These are phyloP conservation scores for Fusarium pseudocircinatum DNA, from an alignment of 2,329 filamentous ascomycete genomes.

Conservation along the genomic window DNA sequence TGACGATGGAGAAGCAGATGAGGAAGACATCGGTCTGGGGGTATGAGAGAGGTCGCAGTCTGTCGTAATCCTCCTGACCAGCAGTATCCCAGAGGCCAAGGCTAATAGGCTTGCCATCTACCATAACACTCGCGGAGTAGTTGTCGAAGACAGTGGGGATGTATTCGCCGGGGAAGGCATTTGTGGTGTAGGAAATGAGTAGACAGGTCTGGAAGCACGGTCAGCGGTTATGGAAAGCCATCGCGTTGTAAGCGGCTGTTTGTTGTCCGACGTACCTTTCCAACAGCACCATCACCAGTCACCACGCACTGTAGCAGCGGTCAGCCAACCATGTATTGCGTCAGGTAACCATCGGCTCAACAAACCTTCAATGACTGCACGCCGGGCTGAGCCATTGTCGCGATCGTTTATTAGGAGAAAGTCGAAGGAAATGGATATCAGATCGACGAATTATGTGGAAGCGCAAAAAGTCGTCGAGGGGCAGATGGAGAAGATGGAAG, in stretches of 20 bases:
- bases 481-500: conserved; percentile 22
- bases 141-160: conserved; percentile 99
- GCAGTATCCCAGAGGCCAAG: conserved; percentile 98
- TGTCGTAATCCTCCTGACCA: conserved; percentile 98
- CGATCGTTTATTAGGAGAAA: conserved; percentile 19
- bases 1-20: conserved; percentile 98
- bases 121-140: conserved; percentile 99
- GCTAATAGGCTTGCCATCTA: conserved; percentile 97
- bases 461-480: conserved; percentile 22
- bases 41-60: conserved; percentile 93
- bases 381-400: conserved; percentile 77
- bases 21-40: conserved; percentile 98
- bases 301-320: conserved; percentile 82
- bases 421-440: conserved; percentile 2
- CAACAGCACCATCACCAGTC: conserved; percentile 98
- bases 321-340: conserved; percentile 40
- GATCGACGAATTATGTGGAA: not conserved
- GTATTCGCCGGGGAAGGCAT: conserved; percentile 99
- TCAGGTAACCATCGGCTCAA: conserved; percentile 34
- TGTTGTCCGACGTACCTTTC: conserved; percentile 73
- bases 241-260: not conserved
- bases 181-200: conserved; percentile 98
- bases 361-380: conserved; percentile 92
- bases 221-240: conserved; percentile 40
- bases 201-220: conserved; percentile 81